Evolutionary conservation across 2,329 filamentous ascomycete genomes (phyloP).

Genomic region (Coniochaeta sp.): DNA sequence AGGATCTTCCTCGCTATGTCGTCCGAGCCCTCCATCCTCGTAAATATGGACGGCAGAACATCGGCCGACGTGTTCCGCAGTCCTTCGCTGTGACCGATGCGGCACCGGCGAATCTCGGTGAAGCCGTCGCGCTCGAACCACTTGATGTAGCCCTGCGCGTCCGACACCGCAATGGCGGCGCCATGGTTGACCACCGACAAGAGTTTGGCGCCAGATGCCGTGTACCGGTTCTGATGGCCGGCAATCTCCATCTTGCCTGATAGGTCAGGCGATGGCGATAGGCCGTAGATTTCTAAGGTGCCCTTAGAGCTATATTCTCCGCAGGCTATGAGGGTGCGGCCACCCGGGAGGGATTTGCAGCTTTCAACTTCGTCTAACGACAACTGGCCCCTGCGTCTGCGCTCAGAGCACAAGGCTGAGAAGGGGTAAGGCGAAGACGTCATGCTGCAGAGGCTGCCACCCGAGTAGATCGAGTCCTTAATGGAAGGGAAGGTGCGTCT

Average conservation of each 20-base stretch:
- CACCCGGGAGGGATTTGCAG: slow-evolving; percentile 42
- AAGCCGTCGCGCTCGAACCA: slow-evolving; percentile 85
- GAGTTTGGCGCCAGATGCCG: slow-evolving; percentile 71
- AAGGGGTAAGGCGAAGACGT: slow-evolving; percentile 62
- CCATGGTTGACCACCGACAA: slow-evolving; percentile 78
- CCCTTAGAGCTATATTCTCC: slow-evolving; percentile 91
- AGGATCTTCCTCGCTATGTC: slow-evolving; percentile 78
- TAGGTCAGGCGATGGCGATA: slow-evolving; percentile 29
- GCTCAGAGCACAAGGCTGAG: slow-evolving; percentile 52
- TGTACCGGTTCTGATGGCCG: slow-evolving; percentile 71
- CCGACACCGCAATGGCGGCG: slow-evolving; percentile 72
- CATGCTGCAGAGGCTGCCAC: slow-evolving; percentile 69
- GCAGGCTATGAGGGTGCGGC: slow-evolving; percentile 68
- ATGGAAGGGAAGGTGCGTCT: slow-evolving; percentile 76
- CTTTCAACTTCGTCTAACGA: slow-evolving; percentile 44
- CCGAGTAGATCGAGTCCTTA: slow-evolving; percentile 73
- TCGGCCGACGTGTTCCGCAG: slow-evolving; percentile 27
- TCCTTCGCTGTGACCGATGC: slow-evolving; percentile 43
- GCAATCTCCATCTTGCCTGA: slow-evolving; percentile 33
- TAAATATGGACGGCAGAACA: slow-evolving; percentile 37
- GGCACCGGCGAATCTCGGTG: slow-evolving; percentile 47
- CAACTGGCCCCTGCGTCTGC: slow-evolving; percentile 45
- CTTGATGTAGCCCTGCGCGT: slow-evolving; percentile 75
- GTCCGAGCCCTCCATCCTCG: slow-evolving; percentile 40
- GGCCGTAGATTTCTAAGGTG: slow-evolving; percentile 77